Evolutionary conservation across 2,329 filamentous ascomycete genomes (phyloP), one percentile per base, ranked within the genome.

Genomic region (Colletotrichum liriopes): DNA sequence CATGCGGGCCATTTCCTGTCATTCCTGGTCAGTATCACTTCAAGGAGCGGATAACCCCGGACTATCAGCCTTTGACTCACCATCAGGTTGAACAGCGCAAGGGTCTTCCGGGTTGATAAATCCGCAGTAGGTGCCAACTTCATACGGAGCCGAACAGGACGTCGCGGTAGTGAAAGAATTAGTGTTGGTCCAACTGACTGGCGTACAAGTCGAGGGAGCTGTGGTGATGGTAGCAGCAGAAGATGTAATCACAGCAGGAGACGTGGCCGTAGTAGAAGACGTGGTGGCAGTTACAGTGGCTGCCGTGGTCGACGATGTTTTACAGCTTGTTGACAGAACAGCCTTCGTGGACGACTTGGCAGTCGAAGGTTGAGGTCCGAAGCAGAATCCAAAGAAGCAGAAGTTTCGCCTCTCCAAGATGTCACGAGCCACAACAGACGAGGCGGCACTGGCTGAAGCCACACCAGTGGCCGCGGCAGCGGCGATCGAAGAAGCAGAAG

Each of bases 31-130:
- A 67, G 26, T 8, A 20, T 23, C 5, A 2, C 12, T 9, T 47
- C 23, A 35, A 32, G 5, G 20, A 47, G 39, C 23, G 11, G 9
- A 8, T 26, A 12, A 35, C n/a, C 5, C 1, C 8, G 6, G 23
- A 12, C 49, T 11, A 18, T 51, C 7, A 2, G 35, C 45, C 29
- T 32, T 35, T 2, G 5, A 62, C 65, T 62, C 23, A 67, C 68
- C 66, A 37, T 55, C 54, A 3, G 70, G 65, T 37, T 72, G 70
- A 8, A 59, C 29, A 12, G 70, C 65, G 39, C 70, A 70, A 43
- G 70, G 70, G 41, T 72, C 70, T 16, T 72, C 70, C 4, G 70
- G 70, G 70, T 72, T 72, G 2, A 70, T 45, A 18, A 72, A 72
- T 1, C 70, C 70, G 1, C 70, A 72, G 54, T 49, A 72, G 23